Base-by-base conservation (phyloP, 805 yeast genomes). In the Metschnikowia drakensbergensis region DNA sequence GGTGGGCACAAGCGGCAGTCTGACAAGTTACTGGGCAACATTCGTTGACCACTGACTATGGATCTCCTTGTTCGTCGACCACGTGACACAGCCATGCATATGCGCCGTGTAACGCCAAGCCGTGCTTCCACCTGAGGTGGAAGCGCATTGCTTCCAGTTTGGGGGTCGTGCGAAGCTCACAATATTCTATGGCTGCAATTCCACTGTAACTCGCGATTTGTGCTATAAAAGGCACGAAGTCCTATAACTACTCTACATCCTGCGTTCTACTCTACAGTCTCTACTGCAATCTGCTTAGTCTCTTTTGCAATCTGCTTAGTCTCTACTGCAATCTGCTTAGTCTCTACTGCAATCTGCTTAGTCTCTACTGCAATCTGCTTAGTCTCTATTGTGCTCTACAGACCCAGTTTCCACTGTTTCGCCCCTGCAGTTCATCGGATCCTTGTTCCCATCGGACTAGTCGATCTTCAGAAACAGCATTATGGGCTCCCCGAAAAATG, bases 1-100 rank as follows among this genome's bases (percentile, higher is more conserved):
- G 97, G 96, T 88, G 97, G 97, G 96, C 80, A 80, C 83, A 82
- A 86, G 90, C 81, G 98, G 98, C 96, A 86, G 96, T 92, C 99
- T 92, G 99, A 92, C 97, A 92, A 90, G 98, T 90, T 84, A 58
- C 65, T 50, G 47, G 49, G 26, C 30, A 44, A 42, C 36, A 26
- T 39, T 40, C 42, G 51, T 38, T 49, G 40, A 47, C 42, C 40
- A 27, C 33, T 30, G 28, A 13, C 35, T 40, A 25, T 17, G 22
- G 30, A 40, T 40, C 43, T 40, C 43, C 43, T 31, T 31, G 43
- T 40, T 31, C 43, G 43, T 40, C 43, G 43, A 40, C 43, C 43
- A 23, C 28, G 34, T 30, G 4, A 23, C 33, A 4, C 17, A 17
- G 17, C 17, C 17, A 17, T 17, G 17, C 17, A 17, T 1, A 17